Evolutionary conservation across 106 monocot genomes (phyloP), one percentile per base, ranked within the genome.

Genomic region (Acorus calamus): DNA sequence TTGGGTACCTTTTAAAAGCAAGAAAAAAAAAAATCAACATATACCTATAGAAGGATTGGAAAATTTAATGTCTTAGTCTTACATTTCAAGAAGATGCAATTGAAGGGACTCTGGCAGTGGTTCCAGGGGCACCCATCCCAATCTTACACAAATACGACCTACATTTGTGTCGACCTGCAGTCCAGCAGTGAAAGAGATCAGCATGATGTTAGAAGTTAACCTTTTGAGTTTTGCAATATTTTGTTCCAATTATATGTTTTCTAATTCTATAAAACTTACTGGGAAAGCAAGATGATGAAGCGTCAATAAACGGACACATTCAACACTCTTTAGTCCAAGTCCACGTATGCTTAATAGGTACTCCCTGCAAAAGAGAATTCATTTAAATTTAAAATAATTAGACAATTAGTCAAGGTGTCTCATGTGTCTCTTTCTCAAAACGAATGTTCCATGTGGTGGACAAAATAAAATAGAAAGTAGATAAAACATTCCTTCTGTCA

Each of bases 71-170:
- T 28, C 28, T 28, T 28, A 28, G 28, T 53, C 81, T 82, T 80
- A 92, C 92, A 75, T 61, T 53, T 92, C 92, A 49, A 92, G 50
- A 48, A 92, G 92, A 76, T 92, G 87, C 55, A 92, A 49, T 60
- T 92, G 87, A 69, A 92, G 64, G 14, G 74, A 79, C 60, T 87
- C 92, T 3, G 92, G 92, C 46, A 92, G 76, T 7, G 92, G 87
- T 57, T 87, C 76, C 46, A 92, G 76, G 58, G 92, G 92, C 46
- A 92, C 92, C 92, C 87, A 92, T 69, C 92, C 92, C 49, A 92
- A 44, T 66, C 92, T 82, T 61, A 92, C 92, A 68, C 78, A 74
- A 73, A 92, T 82, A 11, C 92, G 81, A 46, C 82, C 92, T 42
- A 92, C 92, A 71, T 92, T 92, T 13, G 87, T 87, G 42, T 92